A percentile compares a stretch with the other conserved stretches of the same genome.
Conservation (phyloP, 2,329 filamentous ascomycete genomes). For the Chaetothyriales sp. region DNA sequence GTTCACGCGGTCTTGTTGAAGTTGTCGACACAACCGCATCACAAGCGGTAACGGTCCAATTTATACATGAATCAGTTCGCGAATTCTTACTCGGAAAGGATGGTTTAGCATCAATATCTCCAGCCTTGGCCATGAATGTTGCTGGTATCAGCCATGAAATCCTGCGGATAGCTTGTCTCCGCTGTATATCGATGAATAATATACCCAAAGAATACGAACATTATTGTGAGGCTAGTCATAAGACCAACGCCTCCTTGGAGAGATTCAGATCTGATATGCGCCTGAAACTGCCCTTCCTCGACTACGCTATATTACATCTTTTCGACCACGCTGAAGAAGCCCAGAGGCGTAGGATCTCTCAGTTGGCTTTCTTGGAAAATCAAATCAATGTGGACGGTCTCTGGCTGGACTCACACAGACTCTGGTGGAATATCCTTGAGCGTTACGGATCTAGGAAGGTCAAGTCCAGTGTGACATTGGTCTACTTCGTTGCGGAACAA, state of each 20-base stretch:
- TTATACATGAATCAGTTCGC: conserved; percentile 26
- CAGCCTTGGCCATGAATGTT: conserved; percentile 5
- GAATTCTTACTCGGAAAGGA: conserved; percentile 23
- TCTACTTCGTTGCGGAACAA: conserved; percentile 4
- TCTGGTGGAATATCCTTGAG: conserved; percentile 3
- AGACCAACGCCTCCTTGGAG: background rate
- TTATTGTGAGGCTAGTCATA: conserved; percentile 1
- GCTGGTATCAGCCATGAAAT: conserved; percentile 2
- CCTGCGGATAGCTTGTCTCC: conserved; percentile 1
- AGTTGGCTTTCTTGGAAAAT: background rate
- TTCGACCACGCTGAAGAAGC: conserved; percentile 4
- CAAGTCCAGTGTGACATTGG: background rate
- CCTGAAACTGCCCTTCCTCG: conserved; percentile 2
- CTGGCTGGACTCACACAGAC: background rate
- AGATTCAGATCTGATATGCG: conserved; percentile 1
- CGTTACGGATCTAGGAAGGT: background rate
- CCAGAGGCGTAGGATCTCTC: background rate
- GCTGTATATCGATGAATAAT: conserved; percentile 1
- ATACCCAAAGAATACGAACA: conserved; percentile 1
- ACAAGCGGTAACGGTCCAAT: conserved; percentile 19
- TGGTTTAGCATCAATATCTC: conserved; percentile 6
- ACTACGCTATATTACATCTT: conserved; percentile 3
- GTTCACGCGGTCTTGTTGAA: conserved; percentile 24
- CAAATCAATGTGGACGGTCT: background rate
- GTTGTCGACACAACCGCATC: conserved; percentile 13